Percentiles rank a stretch among this genome's conserved stretches.
Evolutionary conservation across 352 stramenopile species (phyloP).

Genomic region (Phytophthora sansomeana): DNA sequence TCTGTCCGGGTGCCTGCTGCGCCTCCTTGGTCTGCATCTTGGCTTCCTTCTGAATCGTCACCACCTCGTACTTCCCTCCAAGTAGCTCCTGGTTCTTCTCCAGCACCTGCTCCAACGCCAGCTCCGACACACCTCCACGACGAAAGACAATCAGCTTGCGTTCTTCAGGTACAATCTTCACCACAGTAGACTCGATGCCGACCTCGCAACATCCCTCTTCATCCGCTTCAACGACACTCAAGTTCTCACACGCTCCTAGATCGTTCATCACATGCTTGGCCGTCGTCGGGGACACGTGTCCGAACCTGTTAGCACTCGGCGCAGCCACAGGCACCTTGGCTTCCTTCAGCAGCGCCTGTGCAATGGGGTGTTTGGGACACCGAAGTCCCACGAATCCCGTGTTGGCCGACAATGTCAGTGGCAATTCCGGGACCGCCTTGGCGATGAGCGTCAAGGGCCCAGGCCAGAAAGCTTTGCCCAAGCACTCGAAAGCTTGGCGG

Average conservation of each 20-base stretch:
- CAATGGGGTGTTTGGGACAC: slow-evolving; percentile 94
- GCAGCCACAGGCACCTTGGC: slow-evolving; percentile 96
- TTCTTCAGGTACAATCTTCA: slow-evolving; percentile 87
- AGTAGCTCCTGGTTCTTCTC: slow-evolving; percentile 48
- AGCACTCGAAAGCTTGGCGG: slow-evolving; percentile 75
- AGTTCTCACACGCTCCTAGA: slow-evolving; percentile 91
- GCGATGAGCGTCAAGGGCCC: slow-evolving; percentile 98
- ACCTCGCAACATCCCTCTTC: slow-evolving; percentile 76
- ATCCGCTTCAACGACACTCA: slow-evolving; percentile 83
- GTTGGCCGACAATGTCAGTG: slow-evolving; percentile 88
- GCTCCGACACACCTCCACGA: slow-evolving; percentile 85
- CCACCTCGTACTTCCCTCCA: slow-evolving; percentile 62
- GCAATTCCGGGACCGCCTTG: slow-evolving; percentile 88
- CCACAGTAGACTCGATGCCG: slow-evolving; percentile 95
- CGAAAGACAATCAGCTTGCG: slow-evolving; percentile 89
- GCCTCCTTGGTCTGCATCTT: slow-evolving; percentile 69
- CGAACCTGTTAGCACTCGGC: slow-evolving; percentile 98
- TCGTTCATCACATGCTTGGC: slow-evolving; percentile 98
- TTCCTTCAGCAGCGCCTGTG: slow-evolving; percentile 88
- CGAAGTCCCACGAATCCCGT: slow-evolving; percentile 98
- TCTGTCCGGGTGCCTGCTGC: slow-evolving; percentile 95
- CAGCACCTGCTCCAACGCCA: slow-evolving; percentile 68
- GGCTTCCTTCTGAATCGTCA: slow-evolving; percentile 73
- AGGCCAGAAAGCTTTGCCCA: slow-evolving; percentile 96
- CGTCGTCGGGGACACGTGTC: slow-evolving; percentile 97